Percentiles rank a stretch among this genome's conserved stretches.
These are phyloP conservation scores for Triticum turgidum DNA, from an alignment of 176 grass and related monocot genomes.

Conservation along the genomic window DNA sequence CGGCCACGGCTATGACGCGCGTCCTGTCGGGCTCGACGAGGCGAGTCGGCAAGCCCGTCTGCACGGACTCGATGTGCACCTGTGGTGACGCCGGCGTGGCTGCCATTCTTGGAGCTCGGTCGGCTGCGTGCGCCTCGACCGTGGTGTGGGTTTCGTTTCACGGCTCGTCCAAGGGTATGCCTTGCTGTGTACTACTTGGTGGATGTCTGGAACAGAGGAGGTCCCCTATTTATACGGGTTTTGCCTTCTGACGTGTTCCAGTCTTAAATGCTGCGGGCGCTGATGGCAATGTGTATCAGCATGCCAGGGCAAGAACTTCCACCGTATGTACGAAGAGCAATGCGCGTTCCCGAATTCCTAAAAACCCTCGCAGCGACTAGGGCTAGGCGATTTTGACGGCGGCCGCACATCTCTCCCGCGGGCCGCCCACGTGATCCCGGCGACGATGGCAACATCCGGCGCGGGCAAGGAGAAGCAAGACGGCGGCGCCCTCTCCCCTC, in stretches of 20 bases:
- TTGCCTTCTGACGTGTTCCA: neutral
- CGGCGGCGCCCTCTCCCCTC: too few species aligned
- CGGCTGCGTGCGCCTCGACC: neutral
- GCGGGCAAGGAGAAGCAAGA: too few species aligned
- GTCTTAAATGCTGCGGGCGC: neutral
- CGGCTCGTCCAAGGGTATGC: neutral
- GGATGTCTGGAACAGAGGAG: neutral
- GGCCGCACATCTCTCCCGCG: too few species aligned
- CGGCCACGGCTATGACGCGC: slow-evolving; percentile 40
- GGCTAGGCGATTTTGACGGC: too few species aligned
- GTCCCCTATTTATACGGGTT: neutral
- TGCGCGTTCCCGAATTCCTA: too few species aligned
- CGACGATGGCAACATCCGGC: too few species aligned
- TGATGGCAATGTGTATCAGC: neutral
- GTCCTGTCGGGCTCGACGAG: slow-evolving; percentile 32
- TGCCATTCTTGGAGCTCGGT: slow-evolving; percentile 7
- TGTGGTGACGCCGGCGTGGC: slow-evolving; percentile 8
- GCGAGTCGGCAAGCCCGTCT: slow-evolving; percentile 65
- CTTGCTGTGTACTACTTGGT: neutral
- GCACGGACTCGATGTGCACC: slow-evolving; percentile 65
- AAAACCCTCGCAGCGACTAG: too few species aligned
- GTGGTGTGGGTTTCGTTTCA: neutral
- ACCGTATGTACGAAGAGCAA: too few species aligned
- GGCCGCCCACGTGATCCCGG: too few species aligned
- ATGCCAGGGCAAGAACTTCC: too few species aligned